Evolutionary conservation across 768 basidiomycete genomes (phyloP), one percentile per base, ranked within the genome.

Genomic region (Lactifluus echinatus): DNA sequence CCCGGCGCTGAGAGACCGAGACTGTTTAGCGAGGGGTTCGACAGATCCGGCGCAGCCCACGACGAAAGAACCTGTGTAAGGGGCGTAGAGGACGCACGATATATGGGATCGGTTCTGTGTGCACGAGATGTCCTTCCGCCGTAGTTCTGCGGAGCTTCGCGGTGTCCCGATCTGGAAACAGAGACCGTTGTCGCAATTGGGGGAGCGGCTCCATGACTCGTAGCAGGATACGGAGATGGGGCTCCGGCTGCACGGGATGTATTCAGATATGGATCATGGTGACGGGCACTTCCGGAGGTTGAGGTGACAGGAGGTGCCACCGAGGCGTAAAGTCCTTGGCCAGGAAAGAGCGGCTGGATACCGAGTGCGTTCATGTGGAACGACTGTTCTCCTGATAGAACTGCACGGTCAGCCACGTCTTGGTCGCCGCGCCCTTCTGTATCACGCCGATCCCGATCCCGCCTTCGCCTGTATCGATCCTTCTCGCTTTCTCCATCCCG

Each of bases 51-150:
- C 19, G 47, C 51, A 7, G 8, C 12, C 60, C 60, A 59, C 8
- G 51, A 33, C 19, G 60, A 40, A 21, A 47, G 50, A 10, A 60
- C 21, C 15, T 44, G 50, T 23, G 47, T 50, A n/a, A 42, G 52
- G 12, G 58, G 60, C 12, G 56, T 61, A 14, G 50, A 61, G 43
- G 58, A 59, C 24, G 58, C 53, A 4, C 58, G 58, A 28, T 43
- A 37, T 4, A 40, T 34, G 12, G 28, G 14, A 36, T 36, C 48
- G 11, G 24, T 17, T 42, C 46, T 28, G 21, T 19, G 17, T 5
- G 36, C 29, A 44, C 36, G 42, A 19, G 29, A 49, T 36, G 40
- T 17, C 10, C n/a, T 52, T 28, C 24, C 23, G 23, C 47, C 43
- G 8, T 50, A 28, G 42, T 15, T 49, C 12, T 44, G 34, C 21